These are phyloP conservation scores for Rhizophagus prolifer DNA, from an alignment of 192 early-diverging fungal genomes.

Conservation along the genomic window DNA sequence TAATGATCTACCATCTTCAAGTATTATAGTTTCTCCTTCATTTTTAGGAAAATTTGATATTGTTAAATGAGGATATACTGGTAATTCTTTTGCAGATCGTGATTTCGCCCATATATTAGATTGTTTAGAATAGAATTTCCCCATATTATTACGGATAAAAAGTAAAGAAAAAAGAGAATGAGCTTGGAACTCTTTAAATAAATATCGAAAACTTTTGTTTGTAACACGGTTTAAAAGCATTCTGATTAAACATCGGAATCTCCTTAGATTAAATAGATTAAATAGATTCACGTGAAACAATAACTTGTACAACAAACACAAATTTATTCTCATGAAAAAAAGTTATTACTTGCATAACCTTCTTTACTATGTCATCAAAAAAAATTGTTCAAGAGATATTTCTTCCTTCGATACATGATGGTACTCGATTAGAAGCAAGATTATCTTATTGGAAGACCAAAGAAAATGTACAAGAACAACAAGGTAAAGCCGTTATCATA, in stretches of 20 bases:
- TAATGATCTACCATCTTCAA: conserved; percentile 19
- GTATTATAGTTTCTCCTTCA: conserved; percentile 26
- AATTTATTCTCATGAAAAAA: neutral
- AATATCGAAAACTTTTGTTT: too few relatives aligned
- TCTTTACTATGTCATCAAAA: neutral
- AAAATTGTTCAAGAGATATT: neutral
- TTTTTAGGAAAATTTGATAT: conserved; percentile 17
- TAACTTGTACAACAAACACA: neutral
- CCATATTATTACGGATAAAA: neutral
- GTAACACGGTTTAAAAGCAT: too few relatives aligned
- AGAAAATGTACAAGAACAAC: neutral
- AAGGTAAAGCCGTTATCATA: conserved; percentile 39
- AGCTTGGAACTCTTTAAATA: too few relatives aligned
- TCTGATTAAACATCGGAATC: too few relatives aligned
- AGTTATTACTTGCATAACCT: too few relatives aligned
- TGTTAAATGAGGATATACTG: conserved; percentile 21
- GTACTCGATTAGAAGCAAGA: conserved; percentile 14
- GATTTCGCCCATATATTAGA: too few relatives aligned
- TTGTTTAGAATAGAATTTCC: neutral
- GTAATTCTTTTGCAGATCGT: neutral
- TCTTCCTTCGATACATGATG: conserved; percentile 20
- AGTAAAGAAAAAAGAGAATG: neutral
- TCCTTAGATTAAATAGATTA: too few relatives aligned
- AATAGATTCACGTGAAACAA: too few relatives aligned
- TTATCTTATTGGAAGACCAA: conserved; percentile 1